These are phyloP conservation scores for Suhomyces guaymorum DNA, from an alignment of 1,139 yeast species.

Conservation along the genomic window DNA sequence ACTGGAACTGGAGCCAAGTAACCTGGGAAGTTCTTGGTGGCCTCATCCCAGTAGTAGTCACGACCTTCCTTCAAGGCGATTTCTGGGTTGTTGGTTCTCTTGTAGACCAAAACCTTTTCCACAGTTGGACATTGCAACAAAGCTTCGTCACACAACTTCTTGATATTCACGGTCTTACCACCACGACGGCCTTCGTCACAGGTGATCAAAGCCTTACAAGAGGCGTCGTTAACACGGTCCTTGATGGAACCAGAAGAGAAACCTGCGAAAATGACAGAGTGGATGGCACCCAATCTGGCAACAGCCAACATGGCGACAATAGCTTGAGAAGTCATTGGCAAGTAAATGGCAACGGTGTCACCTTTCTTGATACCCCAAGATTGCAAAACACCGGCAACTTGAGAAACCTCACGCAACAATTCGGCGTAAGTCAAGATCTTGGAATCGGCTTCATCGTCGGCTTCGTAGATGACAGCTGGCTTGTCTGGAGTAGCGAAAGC, in stretches of 20 bases:
- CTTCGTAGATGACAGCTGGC: slow-evolving; percentile 90
- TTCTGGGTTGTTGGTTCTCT: slow-evolving; percentile 74
- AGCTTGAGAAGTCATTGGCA: slow-evolving; percentile 98
- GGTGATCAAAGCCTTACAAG: slow-evolving; percentile 86
- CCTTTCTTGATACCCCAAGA: slow-evolving; percentile 91
- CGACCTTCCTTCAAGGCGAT: slow-evolving; percentile 77
- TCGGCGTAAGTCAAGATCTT: slow-evolving; percentile 79
- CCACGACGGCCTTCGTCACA: slow-evolving; percentile 98
- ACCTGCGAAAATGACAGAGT: slow-evolving; percentile 96
- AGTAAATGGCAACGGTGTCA: slow-evolving; percentile 92
- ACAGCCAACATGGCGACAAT: slow-evolving; percentile 92
- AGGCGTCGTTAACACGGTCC: slow-evolving; percentile 89
- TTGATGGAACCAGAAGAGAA: slow-evolving; percentile 90
- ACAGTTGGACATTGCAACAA: slow-evolving; percentile 75
- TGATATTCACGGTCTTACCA: slow-evolving; percentile 87
- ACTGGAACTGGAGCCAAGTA: slow-evolving; percentile 88
- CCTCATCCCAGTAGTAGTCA: slow-evolving; percentile 94
- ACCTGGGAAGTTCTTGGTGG: slow-evolving; percentile 74
- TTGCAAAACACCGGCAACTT: slow-evolving; percentile 82
- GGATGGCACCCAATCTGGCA: slow-evolving; percentile 93
- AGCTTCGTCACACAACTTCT: slow-evolving; percentile 94
- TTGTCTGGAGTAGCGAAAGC: slow-evolving; percentile 86
- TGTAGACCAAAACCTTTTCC: slow-evolving; percentile 78
- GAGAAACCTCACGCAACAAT: slow-evolving; percentile 81
- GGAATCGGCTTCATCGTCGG: slow-evolving; percentile 83